phyloP scores from a whole-genome alignment of 257 asterid genomes.

The Knoxia roxburghii region DNA sequence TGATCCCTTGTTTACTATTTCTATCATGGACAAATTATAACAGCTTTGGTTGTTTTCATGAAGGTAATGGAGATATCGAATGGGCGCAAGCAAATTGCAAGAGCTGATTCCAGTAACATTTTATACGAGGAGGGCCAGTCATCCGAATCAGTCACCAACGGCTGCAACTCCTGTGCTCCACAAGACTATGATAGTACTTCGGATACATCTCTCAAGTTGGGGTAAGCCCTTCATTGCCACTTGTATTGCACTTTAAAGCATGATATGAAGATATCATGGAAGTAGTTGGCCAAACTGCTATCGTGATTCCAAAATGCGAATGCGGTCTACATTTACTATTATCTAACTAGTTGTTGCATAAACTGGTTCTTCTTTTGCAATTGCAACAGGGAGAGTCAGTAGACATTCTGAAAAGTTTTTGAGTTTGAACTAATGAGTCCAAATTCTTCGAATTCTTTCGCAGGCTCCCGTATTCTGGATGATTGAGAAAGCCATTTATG shows the following conservation, averaged over 20 bases:
- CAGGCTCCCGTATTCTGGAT: conserved; percentile 45
- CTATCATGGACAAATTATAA: not conserved
- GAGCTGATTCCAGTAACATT: conserved; percentile 37
- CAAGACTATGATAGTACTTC: conserved; percentile 51
- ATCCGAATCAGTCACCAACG: conserved; percentile 58
- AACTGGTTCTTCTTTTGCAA: not conserved
- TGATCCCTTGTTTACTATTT: not conserved
- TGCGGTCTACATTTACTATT: not conserved
- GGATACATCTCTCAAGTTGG: conserved; percentile 66
- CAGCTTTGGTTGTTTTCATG: not conserved
- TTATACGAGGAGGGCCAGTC: conserved; percentile 65
- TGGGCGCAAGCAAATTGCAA: conserved; percentile 17
- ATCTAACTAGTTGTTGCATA: no score
- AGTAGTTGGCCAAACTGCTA: not conserved
- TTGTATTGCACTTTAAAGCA: not conserved
- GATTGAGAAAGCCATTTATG: not conserved
- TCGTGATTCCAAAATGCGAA: no score
- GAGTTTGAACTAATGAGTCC: not conserved
- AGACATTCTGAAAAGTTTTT: not conserved
- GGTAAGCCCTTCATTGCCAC: conserved; percentile 37
- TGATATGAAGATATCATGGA: not conserved
- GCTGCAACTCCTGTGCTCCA: conserved; percentile 52
- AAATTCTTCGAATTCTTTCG: conserved; percentile 8
- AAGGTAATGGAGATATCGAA: conserved; percentile 51
- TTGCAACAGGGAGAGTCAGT: no score